phyloP scores from a whole-genome alignment of 108 stramenopile genomes.

The Nannochloropsis oceanica region DNA sequence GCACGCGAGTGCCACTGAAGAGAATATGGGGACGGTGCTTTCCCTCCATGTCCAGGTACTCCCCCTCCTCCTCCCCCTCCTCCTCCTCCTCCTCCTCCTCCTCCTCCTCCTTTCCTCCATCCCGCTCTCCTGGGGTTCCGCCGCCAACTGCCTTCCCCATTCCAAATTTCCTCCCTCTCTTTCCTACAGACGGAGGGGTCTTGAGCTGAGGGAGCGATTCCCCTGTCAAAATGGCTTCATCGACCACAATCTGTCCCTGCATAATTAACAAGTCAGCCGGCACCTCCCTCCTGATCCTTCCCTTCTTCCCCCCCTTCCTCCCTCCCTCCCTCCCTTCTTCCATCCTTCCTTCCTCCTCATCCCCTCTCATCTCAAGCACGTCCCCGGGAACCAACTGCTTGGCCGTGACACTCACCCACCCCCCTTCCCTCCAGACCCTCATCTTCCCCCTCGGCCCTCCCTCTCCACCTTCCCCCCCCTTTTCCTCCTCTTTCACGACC shows the following conservation, averaged over 20 bases:
- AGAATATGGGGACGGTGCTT: constrained; percentile 51
- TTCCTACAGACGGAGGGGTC: constrained; percentile 13
- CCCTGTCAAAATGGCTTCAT: constrained; percentile 91
- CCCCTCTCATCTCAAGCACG: background rate
- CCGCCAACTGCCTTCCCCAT: background rate
- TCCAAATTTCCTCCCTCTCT: background rate
- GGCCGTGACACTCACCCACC: constrained; percentile 2
- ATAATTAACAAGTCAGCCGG: constrained; percentile 85
- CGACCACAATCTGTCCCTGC: constrained; percentile 65
- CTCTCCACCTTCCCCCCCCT: background rate
- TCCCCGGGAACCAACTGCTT: constrained; percentile 7
- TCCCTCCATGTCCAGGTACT: constrained; percentile 6
- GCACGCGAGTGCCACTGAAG: constrained; percentile 65
- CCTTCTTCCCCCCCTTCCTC: background rate
- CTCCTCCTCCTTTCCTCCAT: background rate
- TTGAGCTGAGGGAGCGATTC: constrained; percentile 80
- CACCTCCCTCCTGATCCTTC: constrained; percentile 9
- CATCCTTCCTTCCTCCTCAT: background rate
- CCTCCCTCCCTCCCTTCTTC: background rate
- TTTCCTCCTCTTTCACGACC: background rate
- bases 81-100: constrained; percentile 15
- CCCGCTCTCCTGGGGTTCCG: background rate
- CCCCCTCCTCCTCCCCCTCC: constrained; percentile 18
- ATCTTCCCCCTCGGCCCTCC: background rate
- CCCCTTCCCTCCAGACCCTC: constrained; percentile 8